phyloP scores from a whole-genome alignment of 139 green algal genomes.

The Desmodesmus armatus region DNA sequence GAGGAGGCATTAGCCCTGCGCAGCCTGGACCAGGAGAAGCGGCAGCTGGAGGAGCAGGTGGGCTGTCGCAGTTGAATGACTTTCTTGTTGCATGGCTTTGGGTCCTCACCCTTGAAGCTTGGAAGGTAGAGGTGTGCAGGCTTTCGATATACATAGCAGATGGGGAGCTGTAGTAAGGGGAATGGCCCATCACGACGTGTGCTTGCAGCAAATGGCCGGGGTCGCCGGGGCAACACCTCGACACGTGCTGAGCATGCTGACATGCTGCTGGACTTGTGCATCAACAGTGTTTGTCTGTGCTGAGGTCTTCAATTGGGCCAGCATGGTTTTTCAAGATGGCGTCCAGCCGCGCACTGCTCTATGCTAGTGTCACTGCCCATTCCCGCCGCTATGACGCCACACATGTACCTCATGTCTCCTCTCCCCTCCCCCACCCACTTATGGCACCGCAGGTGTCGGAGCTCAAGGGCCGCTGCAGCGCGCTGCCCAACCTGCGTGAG shows the following conservation, averaged over 20 bases:
- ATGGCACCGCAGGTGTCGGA: not conserved
- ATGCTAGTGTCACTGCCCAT: not conserved
- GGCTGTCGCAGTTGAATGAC: not conserved
- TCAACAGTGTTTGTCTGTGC: no score
- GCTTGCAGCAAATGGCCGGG: no score
- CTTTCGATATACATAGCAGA: no score
- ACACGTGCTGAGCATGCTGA: no score
- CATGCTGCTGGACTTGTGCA: no score
- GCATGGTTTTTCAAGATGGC: not conserved
- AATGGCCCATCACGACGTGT: no score
- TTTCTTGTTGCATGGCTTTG: not conserved
- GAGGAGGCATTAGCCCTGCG: constrained; percentile 24
- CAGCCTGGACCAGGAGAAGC: constrained; percentile 26
- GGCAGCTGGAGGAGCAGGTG: constrained; percentile 42
- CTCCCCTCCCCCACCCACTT: not conserved
- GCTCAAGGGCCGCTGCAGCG: not conserved
- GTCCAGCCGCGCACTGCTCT: not conserved
- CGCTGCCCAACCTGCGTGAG: not conserved
- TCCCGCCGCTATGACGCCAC: not conserved
- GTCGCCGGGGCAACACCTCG: no score
- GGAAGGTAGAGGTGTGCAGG: no score
- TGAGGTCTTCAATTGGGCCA: not conserved
- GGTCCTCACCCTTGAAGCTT: no score
- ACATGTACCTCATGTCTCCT: not conserved
- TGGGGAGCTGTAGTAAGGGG: no score